phyloP scores from a whole-genome alignment of 805 yeast species.

The Starmerella stellata region DNA sequence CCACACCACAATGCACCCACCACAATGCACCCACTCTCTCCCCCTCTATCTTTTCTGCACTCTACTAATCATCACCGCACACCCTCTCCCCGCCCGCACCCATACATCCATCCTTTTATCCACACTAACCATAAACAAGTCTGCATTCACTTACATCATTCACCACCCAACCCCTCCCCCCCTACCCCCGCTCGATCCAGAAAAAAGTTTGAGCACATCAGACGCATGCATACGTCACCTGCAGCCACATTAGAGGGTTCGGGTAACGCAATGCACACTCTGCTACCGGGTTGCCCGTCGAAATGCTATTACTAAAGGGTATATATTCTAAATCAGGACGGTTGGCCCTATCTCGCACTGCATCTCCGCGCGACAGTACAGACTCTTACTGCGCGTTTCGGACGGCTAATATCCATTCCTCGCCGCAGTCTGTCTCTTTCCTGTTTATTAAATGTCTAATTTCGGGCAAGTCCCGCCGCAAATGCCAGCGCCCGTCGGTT shows the following conservation, averaged over 20 bases:
- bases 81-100: too few relatives aligned
- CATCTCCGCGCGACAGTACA: too few relatives aligned
- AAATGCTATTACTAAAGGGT: not conserved
- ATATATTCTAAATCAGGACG: not conserved
- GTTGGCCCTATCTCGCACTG: not conserved
- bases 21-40: too few relatives aligned
- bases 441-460: constrained; percentile 9
- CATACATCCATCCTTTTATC: too few relatives aligned
- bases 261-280: not conserved
- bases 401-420: too few relatives aligned
- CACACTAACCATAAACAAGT: not conserved
- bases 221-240: not conserved
- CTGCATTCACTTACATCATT: not conserved
- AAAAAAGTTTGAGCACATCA: not conserved
- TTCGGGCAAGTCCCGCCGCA: constrained; percentile 12
- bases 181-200: not conserved
- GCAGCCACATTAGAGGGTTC: not conserved
- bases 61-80: too few relatives aligned
- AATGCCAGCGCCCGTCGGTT: constrained; percentile 5
- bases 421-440: too few relatives aligned
- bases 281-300: not conserved
- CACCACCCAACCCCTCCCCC: too few relatives aligned
- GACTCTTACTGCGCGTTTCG: too few relatives aligned
- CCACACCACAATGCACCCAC: too few relatives aligned
- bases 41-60: too few relatives aligned